phyloP scores from a whole-genome alignment of 352 stramenopile species.

The Globisporangium cederbergense region DNA sequence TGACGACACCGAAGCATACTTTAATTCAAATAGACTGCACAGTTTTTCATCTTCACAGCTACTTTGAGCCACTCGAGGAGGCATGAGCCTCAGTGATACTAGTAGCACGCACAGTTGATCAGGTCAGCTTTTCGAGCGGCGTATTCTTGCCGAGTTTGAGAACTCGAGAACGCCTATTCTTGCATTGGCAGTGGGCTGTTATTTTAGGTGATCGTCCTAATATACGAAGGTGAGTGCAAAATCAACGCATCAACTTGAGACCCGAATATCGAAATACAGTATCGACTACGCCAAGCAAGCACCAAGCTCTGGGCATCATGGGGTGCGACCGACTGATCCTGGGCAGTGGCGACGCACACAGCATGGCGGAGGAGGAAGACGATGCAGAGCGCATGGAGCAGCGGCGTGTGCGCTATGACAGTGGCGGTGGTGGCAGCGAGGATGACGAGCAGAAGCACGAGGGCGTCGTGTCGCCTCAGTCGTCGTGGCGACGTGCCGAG shows the following conservation, averaged over 20 bases:
- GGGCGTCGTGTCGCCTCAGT: constrained; percentile 6
- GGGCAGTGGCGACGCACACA: constrained; percentile 14
- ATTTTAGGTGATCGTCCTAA: neutral
- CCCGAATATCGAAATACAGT: no score
- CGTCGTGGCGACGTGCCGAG: constrained; percentile 1
- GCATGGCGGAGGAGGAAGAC: constrained; percentile 2
- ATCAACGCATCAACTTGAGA: no score
- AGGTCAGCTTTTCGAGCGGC: no score
- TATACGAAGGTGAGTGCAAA: neutral
- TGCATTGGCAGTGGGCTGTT: neutral
- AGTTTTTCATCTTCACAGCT: neutral
- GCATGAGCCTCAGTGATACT: neutral
- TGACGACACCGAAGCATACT: constrained; percentile 1
- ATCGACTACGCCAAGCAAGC: neutral
- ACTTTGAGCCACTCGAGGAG: neutral
- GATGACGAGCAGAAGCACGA: constrained; percentile 17
- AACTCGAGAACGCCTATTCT: no score
- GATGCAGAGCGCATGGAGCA: constrained; percentile 8
- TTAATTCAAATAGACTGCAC: neutral
- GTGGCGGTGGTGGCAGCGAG: neutral
- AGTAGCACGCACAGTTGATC: no score
- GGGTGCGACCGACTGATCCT: constrained; percentile 53
- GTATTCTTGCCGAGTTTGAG: no score
- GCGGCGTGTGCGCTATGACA: neutral
- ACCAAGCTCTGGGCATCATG: constrained; percentile 27